Conservation (phyloP, 2,329 filamentous ascomycete genomes). For the Grosmannia serpens region DNA sequence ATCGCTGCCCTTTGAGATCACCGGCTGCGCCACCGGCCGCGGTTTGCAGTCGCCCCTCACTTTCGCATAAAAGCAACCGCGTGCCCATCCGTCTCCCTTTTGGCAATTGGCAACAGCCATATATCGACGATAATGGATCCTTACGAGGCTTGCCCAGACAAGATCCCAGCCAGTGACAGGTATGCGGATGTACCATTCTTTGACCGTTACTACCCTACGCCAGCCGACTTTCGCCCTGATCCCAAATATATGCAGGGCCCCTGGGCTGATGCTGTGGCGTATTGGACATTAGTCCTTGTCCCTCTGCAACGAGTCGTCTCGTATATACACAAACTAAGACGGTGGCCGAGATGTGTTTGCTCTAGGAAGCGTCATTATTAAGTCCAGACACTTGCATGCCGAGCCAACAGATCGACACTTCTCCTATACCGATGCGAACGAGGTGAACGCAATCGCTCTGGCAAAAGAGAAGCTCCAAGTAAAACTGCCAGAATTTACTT, state of each 20-base stretch:
- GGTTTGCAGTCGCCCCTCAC: neutral
- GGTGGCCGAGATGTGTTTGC: conserved; percentile 29
- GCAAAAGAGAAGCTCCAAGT: conserved; percentile 16
- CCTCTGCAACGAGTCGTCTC: conserved; percentile 17
- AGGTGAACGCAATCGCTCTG: conserved; percentile 22
- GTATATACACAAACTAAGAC: conserved; percentile 22
- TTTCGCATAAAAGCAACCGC: neutral
- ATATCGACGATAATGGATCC: conserved; percentile 12
- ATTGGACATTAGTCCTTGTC: conserved; percentile 21
- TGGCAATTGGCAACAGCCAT: neutral
- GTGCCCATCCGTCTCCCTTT: neutral
- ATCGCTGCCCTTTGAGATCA: too few relatives aligned
- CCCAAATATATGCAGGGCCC: conserved; percentile 15
- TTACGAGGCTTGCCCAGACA: conserved; percentile 16
- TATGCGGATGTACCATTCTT: conserved; percentile 20
- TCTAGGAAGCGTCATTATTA: conserved; percentile 27
- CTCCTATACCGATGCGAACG: conserved; percentile 29
- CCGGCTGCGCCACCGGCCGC: too few relatives aligned
- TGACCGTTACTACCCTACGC: conserved; percentile 19
- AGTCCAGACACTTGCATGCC: conserved; percentile 23
- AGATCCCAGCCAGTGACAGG: conserved; percentile 19
- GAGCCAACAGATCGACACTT: conserved; percentile 17
- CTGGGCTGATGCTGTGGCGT: conserved; percentile 16
- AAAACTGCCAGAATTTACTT: conserved; percentile 27
- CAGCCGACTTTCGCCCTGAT: conserved; percentile 18